A percentile compares a stretch with the other conserved stretches of the same genome.
These are phyloP conservation scores for Nepenthes alata DNA, from an alignment of 179 eudicot species.

Conservation along the genomic window DNA sequence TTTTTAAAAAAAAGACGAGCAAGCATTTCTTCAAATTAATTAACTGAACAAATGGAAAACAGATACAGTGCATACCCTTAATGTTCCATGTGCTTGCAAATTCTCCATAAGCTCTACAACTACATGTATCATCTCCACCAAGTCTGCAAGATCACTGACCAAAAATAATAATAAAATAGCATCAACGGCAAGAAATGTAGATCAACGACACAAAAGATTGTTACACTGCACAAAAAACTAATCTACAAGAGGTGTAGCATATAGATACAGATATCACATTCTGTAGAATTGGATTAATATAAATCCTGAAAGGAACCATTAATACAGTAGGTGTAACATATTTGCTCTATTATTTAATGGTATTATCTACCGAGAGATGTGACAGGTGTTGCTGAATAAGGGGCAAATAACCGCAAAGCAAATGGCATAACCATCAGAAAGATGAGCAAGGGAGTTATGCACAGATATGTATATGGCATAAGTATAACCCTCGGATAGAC, in stretches of 20 bases:
- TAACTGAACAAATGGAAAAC: neutral
- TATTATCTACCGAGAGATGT: too few relatives aligned
- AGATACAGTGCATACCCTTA: slow-evolving; percentile 46
- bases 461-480: too few relatives aligned
- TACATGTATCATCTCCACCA: slow-evolving; percentile 70
- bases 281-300: neutral
- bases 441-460: too few relatives aligned
- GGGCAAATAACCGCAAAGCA: too few relatives aligned
- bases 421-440: too few relatives aligned
- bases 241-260: neutral
- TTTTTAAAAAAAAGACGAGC: too few relatives aligned
- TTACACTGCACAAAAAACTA: too few relatives aligned
- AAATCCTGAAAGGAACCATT: neutral
- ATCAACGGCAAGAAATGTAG: slow-evolving; percentile 12
- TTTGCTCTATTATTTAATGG: too few relatives aligned
- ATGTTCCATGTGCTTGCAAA: slow-evolving; percentile 77
- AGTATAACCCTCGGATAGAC: too few relatives aligned
- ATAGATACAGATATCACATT: neutral
- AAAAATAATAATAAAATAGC: slow-evolving; percentile 11
- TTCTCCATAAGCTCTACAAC: slow-evolving; percentile 79
- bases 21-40: too few relatives aligned
- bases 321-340: neutral
- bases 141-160: slow-evolving; percentile 77
- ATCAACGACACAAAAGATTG: neutral
- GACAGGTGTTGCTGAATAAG: too few relatives aligned